phyloP scores from a whole-genome alignment of 106 monocot species.

The Triglochin maritima region DNA sequence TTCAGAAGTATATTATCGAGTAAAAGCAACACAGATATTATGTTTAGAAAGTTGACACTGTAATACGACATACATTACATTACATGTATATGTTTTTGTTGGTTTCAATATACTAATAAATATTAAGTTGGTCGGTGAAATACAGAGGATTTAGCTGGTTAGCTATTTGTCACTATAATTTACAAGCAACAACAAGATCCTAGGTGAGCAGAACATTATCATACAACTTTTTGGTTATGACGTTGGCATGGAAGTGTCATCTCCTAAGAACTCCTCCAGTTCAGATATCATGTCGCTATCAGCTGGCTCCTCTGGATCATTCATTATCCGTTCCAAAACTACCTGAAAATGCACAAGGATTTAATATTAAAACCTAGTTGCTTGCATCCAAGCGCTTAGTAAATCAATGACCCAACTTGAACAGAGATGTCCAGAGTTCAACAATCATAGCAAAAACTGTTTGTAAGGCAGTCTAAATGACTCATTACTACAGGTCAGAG shows the following conservation, averaged over 20 bases:
- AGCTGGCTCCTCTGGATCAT: conserved; percentile 23
- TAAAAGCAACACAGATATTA: too few species aligned
- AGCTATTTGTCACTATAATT: background rate
- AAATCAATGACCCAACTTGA: background rate
- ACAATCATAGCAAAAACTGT: background rate
- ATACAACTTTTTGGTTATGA: background rate
- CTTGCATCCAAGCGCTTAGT: background rate
- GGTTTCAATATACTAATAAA: background rate
- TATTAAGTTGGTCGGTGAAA: background rate
- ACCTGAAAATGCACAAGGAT: conserved; percentile 15
- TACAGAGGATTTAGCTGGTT: background rate
- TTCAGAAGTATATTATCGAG: too few species aligned
- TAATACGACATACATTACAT: too few species aligned
- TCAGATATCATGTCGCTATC: conserved; percentile 59
- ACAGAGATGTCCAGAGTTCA: background rate
- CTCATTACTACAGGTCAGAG: background rate
- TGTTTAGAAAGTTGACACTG: too few species aligned
- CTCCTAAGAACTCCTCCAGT: conserved; percentile 47
- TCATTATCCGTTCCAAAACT: conserved; percentile 30
- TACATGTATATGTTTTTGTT: too few species aligned
- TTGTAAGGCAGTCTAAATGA: background rate
- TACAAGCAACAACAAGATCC: background rate
- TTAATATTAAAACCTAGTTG: background rate
- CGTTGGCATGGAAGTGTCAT: conserved; percentile 24
- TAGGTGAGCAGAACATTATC: background rate